Evolutionary conservation across 2,329 filamentous ascomycete species (phyloP), one percentile per base, ranked within the genome.

Genomic region (Sporothrix luriei): DNA sequence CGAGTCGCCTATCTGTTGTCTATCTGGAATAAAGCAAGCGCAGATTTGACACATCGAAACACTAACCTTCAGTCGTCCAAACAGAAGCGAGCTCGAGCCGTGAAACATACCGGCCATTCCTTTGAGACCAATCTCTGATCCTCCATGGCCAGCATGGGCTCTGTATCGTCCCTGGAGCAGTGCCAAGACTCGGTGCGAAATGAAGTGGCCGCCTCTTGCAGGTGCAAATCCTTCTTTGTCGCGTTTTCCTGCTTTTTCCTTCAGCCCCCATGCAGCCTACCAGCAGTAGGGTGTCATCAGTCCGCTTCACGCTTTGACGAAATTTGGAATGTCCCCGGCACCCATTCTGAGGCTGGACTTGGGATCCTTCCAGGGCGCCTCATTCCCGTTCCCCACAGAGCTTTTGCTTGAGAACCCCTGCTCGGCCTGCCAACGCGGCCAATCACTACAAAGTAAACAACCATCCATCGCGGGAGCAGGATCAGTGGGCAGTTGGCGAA

Each of bases 361-460:
- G 24, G n/a, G 61, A 43, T 26, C 38, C 21, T 29, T 29, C 40
- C 61, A 49, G 46, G 21, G 33, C 21, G 21, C 24, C 7, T 24
- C 61, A 33, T 24, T 49, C 61, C 61, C 59, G 40, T 26, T n/a
- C 43, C 40, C 24, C 61, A 49, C 46, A 24, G 21, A 46, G 43
- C 43, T 48, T 3, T 19, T 33, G 14, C 43, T 64, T 7, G 43
- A 24, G 49, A 4, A 43, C 14, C 43, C 33, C 54, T 7, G 14
- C 40, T 43, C 40, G 40, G 14, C 61, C 43, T 64, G 24, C 19
- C 46, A 5, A 49, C 24, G 26, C 61, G 21, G 43, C 61, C 14
- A 64, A 64, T 64, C 61, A 64, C 14, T 49, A 16, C 43, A 49
- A 64, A 64, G 43, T 49, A 49, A 64, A 64, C 61, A 64, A 14